Conservation (phyloP, 306 rosid genomes). For the Pueraria montana region DNA sequence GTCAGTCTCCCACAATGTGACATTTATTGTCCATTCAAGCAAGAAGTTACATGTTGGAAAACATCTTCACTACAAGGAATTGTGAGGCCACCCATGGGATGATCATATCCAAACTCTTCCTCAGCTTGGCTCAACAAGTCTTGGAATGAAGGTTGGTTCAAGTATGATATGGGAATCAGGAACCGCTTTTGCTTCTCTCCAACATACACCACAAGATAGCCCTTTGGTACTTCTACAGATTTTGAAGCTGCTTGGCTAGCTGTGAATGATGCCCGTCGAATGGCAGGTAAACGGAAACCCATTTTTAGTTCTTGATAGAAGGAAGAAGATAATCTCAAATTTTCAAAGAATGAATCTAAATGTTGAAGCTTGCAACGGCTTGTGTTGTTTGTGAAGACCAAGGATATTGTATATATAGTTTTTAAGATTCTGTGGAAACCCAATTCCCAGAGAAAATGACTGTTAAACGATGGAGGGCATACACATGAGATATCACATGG, state of each 20-base stretch:
- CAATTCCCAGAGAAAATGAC: background rate
- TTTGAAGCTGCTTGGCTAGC: background rate
- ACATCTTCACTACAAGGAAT: slow-evolving; percentile 40
- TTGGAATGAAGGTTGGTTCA: background rate
- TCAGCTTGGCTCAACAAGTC: background rate
- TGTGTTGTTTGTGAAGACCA: background rate
- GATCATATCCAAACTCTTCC: background rate
- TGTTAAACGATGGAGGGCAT: background rate
- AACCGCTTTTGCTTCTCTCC: background rate
- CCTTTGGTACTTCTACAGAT: background rate
- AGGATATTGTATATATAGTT: background rate
- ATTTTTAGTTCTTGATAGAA: background rate
- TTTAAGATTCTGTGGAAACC: background rate
- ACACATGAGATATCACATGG: background rate
- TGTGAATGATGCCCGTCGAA: background rate
- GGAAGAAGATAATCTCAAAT: background rate
- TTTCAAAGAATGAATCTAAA: background rate
- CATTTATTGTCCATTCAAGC: background rate
- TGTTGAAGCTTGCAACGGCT: background rate
- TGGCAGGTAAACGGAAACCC: background rate
- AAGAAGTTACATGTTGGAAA: no score
- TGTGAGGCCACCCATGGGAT: background rate
- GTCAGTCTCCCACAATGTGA: background rate
- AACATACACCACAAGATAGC: background rate
- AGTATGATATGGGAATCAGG: background rate